Percentiles rank a stretch among this genome's conserved stretches.
These are phyloP conservation scores for Sonneratia caseolaris DNA, from an alignment of 345 rosid genomes.

Conservation along the genomic window DNA sequence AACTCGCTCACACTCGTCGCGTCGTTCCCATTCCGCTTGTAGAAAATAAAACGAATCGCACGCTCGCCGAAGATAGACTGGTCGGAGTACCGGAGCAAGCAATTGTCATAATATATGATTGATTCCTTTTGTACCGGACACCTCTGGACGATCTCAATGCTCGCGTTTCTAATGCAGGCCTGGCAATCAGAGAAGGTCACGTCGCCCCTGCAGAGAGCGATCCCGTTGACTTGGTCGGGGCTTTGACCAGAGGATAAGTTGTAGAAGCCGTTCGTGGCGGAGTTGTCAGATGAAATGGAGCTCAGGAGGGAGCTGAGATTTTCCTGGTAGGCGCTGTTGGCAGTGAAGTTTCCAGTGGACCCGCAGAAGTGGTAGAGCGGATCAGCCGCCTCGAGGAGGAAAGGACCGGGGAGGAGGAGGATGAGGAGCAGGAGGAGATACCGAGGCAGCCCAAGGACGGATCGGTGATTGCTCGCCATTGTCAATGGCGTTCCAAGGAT, in stretches of 20 bases:
- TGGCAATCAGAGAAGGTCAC: slow-evolving; percentile 19
- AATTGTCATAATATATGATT: slow-evolving; percentile 6
- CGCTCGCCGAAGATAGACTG: slow-evolving; percentile 1
- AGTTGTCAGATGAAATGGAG: slow-evolving; percentile 23
- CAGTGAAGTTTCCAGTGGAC: slow-evolving; percentile 22
- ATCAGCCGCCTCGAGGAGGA: background rate
- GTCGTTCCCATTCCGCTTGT: background rate
- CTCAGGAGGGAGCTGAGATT: slow-evolving; percentile 32
- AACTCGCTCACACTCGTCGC: slow-evolving; percentile 2
- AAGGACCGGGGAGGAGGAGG: background rate
- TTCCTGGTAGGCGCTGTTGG: slow-evolving; percentile 26
- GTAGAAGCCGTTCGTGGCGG: slow-evolving; percentile 20
- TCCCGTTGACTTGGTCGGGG: slow-evolving; percentile 24
- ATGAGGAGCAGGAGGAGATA: background rate
- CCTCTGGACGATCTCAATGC: background rate
- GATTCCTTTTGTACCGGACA: slow-evolving; percentile 11
- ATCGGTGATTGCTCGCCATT: background rate
- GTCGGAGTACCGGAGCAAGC: slow-evolving; percentile 19
- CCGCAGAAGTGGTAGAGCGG: slow-evolving; percentile 1
- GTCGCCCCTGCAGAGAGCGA: slow-evolving; percentile 40
- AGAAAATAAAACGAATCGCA: rapidly evolving
- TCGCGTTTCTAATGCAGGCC: slow-evolving; percentile 19
- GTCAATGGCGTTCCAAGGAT: background rate
- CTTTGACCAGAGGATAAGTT: slow-evolving; percentile 29
- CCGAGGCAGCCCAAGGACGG: background rate